Conservation (phyloP, 2,329 filamentous ascomycete species). For the Cordyceps pruinosa region DNA sequence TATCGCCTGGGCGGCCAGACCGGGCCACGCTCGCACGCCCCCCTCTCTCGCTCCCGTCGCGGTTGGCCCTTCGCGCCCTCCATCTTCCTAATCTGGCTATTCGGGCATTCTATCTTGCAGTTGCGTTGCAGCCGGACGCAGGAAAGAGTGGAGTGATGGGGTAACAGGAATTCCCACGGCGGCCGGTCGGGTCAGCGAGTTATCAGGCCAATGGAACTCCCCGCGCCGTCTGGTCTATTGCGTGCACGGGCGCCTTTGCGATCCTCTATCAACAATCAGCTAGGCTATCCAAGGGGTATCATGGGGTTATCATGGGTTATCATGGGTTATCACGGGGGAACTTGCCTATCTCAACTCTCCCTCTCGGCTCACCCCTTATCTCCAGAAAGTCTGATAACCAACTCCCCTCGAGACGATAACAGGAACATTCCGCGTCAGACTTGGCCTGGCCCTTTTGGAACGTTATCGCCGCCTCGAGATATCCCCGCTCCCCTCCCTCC, state of each 20-base stretch:
- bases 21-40: neutral
- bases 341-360: neutral
- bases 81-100: constrained; percentile 9
- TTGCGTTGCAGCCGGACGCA: neutral
- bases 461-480: neutral
- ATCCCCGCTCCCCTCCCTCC: neutral
- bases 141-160: constrained; percentile 5
- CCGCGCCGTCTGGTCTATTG: neutral
- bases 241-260: neutral
- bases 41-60: too few relatives aligned
- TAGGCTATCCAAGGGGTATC: too few relatives aligned
- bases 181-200: constrained; percentile 30
- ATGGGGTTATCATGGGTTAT: neutral
- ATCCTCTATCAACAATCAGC: constrained; percentile 1
- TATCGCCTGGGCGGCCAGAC: constrained; percentile 1
- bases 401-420: neutral
- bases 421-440: neutral
- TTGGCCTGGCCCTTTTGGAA: neutral
- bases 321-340: neutral
- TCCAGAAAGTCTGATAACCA: neutral
- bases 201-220: constrained; percentile 32
- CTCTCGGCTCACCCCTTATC: neutral
- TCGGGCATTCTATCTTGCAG: constrained; percentile 5
- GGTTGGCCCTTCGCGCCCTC: constrained; percentile 2
- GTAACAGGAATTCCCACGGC: constrained; percentile 2